A percentile compares a stretch with the other conserved stretches of the same genome.
Evolutionary conservation across 192 early-diverging fungal species (phyloP).

Genomic region (Podochytrium sp.): DNA sequence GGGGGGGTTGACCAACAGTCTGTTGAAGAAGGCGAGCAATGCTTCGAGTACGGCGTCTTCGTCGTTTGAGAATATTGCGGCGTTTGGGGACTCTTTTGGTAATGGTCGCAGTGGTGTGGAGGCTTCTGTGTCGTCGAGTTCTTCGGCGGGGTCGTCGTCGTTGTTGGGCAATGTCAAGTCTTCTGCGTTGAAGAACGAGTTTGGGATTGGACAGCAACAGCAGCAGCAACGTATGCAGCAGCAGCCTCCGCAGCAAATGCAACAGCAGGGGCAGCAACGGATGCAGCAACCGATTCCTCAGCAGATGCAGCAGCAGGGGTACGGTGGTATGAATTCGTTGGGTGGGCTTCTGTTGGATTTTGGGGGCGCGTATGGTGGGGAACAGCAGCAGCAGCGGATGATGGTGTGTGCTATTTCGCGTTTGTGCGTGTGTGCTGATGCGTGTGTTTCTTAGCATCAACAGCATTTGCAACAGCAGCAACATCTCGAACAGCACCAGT

Average conservation of each 20-base stretch:
- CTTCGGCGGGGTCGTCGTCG: too few relatives aligned
- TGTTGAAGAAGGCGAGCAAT: neutral
- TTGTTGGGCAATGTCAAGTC: neutral
- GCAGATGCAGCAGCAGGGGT: neutral
- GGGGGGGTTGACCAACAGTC: neutral
- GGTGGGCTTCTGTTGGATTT: too few relatives aligned
- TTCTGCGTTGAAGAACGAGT: neutral
- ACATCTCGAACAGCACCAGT: constrained; percentile 3
- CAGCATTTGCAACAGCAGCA: neutral
- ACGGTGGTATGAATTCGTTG: too few relatives aligned
- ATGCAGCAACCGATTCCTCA: too few relatives aligned
- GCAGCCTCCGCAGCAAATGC: neutral
- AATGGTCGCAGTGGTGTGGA: too few relatives aligned
- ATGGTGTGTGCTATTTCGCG: too few relatives aligned
- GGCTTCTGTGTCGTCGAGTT: too few relatives aligned
- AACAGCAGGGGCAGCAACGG: constrained; percentile 12
- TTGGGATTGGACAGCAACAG: neutral
- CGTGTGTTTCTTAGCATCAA: too few relatives aligned
- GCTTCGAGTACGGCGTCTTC: constrained; percentile 5
- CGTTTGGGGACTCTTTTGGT: constrained; percentile 1
- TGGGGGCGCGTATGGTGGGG: too few relatives aligned
- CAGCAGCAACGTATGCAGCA: constrained; percentile 3
- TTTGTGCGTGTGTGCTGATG: too few relatives aligned
- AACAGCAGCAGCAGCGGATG: too few relatives aligned
- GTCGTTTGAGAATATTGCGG: constrained; percentile 9